Conservation (phyloP, 169 alveolate species). For the Plasmodium relictum region DNA sequence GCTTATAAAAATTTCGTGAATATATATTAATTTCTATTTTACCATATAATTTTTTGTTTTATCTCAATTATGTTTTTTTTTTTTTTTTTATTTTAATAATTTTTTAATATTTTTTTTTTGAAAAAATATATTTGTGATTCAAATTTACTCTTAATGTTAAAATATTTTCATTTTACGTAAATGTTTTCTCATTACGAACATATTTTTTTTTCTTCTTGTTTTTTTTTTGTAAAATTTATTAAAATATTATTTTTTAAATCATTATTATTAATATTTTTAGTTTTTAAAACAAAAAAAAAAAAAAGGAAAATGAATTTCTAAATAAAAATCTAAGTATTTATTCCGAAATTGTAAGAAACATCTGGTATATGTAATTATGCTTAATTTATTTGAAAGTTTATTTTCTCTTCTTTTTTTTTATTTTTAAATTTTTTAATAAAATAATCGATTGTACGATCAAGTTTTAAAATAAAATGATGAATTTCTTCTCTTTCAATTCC, state of each 20-base stretch:
- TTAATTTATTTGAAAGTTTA: neutral
- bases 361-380: neutral
- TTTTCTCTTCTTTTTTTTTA: neutral
- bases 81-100: neutral
- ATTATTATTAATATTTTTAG: too few species aligned
- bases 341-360: neutral
- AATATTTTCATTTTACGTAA: too few species aligned
- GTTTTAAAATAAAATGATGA: constrained; percentile 23
- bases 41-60: neutral
- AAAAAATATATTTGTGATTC: too few species aligned
- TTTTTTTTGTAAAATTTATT: too few species aligned
- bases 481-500: constrained; percentile 59
- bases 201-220: too few species aligned
- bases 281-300: too few species aligned
- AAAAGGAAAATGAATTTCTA: too few species aligned
- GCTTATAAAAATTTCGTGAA: neutral
- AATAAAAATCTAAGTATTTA: too few species aligned
- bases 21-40: neutral
- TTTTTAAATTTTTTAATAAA: constrained; percentile 27
- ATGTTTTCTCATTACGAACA: too few species aligned
- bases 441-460: constrained; percentile 44
- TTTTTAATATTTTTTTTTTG: too few species aligned
- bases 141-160: too few species aligned
- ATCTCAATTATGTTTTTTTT: neutral
- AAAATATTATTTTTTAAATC: too few species aligned